Percentiles rank a stretch among this genome's conserved stretches.
Evolutionary conservation across 2,329 filamentous ascomycete species (phyloP).

Genomic region (Dothistroma pini): DNA sequence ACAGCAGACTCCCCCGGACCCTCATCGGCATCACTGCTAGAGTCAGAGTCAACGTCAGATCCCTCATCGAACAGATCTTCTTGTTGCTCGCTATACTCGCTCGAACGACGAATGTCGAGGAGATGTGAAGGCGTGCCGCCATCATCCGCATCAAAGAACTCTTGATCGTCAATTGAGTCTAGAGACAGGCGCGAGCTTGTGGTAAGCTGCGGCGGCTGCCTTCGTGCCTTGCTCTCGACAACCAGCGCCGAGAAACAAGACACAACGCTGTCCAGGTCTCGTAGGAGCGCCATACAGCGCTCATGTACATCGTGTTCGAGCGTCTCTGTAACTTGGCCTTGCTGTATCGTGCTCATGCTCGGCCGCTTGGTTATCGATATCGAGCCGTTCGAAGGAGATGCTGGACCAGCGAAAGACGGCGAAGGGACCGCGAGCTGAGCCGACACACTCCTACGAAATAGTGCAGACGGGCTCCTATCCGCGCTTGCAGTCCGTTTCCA

Average conservation of each 20-base stretch:
- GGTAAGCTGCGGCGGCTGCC: conserved; percentile 50
- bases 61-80: conserved; percentile 47
- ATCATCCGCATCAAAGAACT: conserved; percentile 91
- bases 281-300: conserved; percentile 76
- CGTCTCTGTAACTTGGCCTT: conserved; percentile 18
- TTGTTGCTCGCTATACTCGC: conserved; percentile 64
- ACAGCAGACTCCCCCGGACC: conserved; percentile 27
- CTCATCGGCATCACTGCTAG: conserved; percentile 57
- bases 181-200: conserved; percentile 61
- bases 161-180: conserved; percentile 76
- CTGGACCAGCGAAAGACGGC: conserved; percentile 29
- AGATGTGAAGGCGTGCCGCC: conserved; percentile 60
- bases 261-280: conserved; percentile 79
- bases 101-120: conserved; percentile 69
- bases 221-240: conserved; percentile 72
- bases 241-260: conserved; percentile 76
- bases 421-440: conserved; percentile 51
- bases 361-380: conserved; percentile 37
- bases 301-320: conserved; percentile 62
- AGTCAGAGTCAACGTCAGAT: conserved; percentile 57
- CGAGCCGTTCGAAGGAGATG: conserved; percentile 35
- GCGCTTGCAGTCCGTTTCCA: conserved; percentile 83
- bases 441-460: conserved; percentile 50
- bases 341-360: conserved; percentile 20
- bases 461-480: conserved; percentile 39